Base-by-base conservation (phyloP, 2,329 filamentous ascomycete species). In the Xylaria sp. region DNA sequence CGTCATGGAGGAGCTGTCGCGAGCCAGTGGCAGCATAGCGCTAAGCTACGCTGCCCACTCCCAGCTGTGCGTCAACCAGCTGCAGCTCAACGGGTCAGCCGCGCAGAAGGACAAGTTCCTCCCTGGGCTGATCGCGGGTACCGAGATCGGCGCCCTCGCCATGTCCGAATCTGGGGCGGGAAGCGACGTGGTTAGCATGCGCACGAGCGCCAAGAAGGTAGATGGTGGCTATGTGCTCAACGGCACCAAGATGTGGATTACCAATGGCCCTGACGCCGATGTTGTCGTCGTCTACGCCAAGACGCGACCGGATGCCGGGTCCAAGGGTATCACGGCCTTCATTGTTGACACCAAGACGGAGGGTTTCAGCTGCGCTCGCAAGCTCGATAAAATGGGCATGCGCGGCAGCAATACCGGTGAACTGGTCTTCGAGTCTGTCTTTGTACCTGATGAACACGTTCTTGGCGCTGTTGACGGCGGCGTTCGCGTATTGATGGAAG, bases 171-270 rank as follows among this genome's bases (percentile, higher is more conserved):
- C 94, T 66, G 92, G 91, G 6, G 89, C 94, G 0, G 94, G 94
- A 14, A 94, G 90, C 69, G 94, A 99, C 78, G 94, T 99, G 3
- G 94, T 99, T 28, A 92, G 90, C 78, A 98, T 98, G 94, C 92
- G 94, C 76, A 96, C 89, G 46, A 89, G 87, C 2, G 94, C 94
- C 0, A 90, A 87, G 75, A 83, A 86, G 67, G 91, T 92, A 11
- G 91, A 95, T 71, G 94, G 93, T 37, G 94, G 94, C 28, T 97
- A 91, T 76, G 66, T 94, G 19, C 81, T 99, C 58, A 92, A 94
- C 73, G 94, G 94, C 33, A 92, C 89, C 64, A 97, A 99, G 84
- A 97, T 98, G 94, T 99, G 94, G 94, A 99, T 99, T 75, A 99
- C 94, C 65, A 99, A 99, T 78, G 92, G 94, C 4, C 94, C 94